Base-by-base conservation (phyloP, 2,329 filamentous ascomycete species). In the Aspergillus carbonarius region DNA sequence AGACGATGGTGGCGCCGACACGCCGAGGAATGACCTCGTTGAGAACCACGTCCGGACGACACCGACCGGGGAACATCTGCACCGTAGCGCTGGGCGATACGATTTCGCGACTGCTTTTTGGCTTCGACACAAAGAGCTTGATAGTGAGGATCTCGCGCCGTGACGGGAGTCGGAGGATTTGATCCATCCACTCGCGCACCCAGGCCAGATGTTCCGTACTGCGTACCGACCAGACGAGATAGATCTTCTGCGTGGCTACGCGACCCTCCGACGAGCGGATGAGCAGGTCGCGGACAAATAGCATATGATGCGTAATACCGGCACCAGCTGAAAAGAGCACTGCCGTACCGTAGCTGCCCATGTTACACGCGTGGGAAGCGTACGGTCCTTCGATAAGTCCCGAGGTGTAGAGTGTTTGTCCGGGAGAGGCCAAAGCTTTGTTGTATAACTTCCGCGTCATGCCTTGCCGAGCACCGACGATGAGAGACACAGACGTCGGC, bases 161-260 rank as follows among this genome's bases (percentile, higher is more conserved):
- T 10, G 79, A 78, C 2, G 84, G 83, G 74, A 88, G 82, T 23
- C 79, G 78, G 37, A 88, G 77, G 61, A 88, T 85, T 66, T 83
- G 77, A 70, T 88, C 84, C 86, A 88, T 88, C 83, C 84, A 88
- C 2, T 79, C 77, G 8, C 82, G 81, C n/a, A 88, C 81, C 86
- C 86, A 88, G 66, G 83, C 79, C 15, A 88, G 79, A 53, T 81
- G 80, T 57, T 88, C 85, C 4, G 82, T 82, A 59, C 81, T 82
- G 8, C 84, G 83, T 20, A 88, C 81, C 3, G 82, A 83, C 86
- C 86, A 88, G 67, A 87, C 79, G 7, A 88, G 81, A 37, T 86
- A 79, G 63, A 88, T 80, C 58, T 82, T 82, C 30, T 82, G 82
- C 1, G 84, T 85, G 7, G 84, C 82, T 39, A 82, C 82, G 12